Evolutionary conservation across 176 grass and related monocot genomes (phyloP), one percentile per base, ranked within the genome.

Genomic region (Saccharum spontaneum): DNA sequence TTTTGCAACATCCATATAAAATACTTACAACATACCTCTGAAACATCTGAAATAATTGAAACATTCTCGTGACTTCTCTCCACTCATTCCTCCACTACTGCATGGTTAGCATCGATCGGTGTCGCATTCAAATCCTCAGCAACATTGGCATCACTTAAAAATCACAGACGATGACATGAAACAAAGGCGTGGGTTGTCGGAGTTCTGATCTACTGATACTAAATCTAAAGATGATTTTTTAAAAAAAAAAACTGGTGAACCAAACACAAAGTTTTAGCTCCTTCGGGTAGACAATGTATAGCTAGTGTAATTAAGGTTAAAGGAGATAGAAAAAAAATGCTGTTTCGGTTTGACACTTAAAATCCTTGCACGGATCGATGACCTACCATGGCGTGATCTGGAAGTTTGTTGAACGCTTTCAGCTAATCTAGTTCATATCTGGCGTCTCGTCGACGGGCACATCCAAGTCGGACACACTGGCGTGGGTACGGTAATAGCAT

Each of bases 331-430:
- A 66, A 49, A 31, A 48, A 33, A n/a, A 14, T 23, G 13, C 0
- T 10, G 20, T 50, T n/a, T 8, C 1, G 0, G 7, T 67, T 20
- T 38, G 40, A 8, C 18, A 10, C 30, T 79, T 22, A 20, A 33
- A 34, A 22, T 67, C 8, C 15, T 34, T 48, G 2, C 2, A 22
- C 3, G 18, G 18, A n/a, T 3, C 2, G 4, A n/a, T 23, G 6
- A 26, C 63, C 63, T 45, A n/a, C 55, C 16, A 26, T 2, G 2
- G 12, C 44, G 73, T 75, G 46, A 75, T 36, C 48, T 34, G 46
- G 9, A 37, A 57, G 73, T 57, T 81, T 18, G 67, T 40, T 59
- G 79, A 71, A 69, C 79, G 46, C 48, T 40, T 81, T 55, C 79
- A 82, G 31, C 79, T 57, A 59, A 82, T 22, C 31, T 28, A n/a